phyloP scores from a whole-genome alignment of 257 asterid genomes.

The Catharanthus roseus region DNA sequence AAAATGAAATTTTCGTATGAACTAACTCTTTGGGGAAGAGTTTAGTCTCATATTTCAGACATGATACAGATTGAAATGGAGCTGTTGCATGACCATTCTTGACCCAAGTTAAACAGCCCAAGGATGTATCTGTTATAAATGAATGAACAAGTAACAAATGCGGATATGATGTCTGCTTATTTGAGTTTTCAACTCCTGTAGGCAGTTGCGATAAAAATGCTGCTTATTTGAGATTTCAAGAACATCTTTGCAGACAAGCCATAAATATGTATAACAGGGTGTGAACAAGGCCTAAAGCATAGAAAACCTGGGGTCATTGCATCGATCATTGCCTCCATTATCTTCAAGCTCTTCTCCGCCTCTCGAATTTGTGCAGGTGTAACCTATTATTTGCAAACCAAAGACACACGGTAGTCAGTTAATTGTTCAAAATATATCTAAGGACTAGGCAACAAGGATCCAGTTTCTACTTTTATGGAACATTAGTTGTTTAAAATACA shows the following conservation, averaged over 20 bases:
- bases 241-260: not conserved
- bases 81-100: not conserved
- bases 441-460: not conserved
- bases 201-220: not conserved
- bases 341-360: slow-evolving; percentile 73
- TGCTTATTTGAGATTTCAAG: no score
- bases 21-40: not conserved
- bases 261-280: not conserved
- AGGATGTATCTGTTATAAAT: not conserved
- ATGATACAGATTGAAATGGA: not conserved
- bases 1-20: not conserved
- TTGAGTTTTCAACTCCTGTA: not conserved
- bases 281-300: not conserved
- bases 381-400: slow-evolving; percentile 56
- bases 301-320: slow-evolving; percentile 83
- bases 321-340: slow-evolving; percentile 97
- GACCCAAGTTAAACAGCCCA: not conserved
- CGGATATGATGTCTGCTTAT: not conserved
- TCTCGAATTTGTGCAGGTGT: slow-evolving; percentile 99
- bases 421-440: not conserved
- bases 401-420: not conserved
- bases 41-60: not conserved
- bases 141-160: not conserved
- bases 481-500: no score
- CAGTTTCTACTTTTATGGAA: no score